Evolutionary conservation across 2,329 filamentous ascomycete genomes (phyloP).

Genomic region (Chaetomium globosum): DNA sequence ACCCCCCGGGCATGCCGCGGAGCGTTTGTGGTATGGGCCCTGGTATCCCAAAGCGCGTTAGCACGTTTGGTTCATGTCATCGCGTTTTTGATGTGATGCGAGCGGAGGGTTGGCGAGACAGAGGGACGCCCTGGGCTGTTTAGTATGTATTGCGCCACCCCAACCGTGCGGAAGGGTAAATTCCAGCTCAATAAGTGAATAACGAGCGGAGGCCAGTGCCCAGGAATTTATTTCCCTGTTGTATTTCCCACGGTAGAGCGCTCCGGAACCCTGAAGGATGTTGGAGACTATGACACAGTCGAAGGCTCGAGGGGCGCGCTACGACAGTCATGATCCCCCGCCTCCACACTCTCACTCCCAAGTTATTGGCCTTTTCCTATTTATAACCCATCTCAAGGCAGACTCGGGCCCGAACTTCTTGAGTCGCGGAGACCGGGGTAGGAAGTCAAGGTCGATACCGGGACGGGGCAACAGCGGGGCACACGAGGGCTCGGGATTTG

Average conservation of each 20-base stretch:
- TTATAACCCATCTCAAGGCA: neutral
- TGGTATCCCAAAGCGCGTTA: slow-evolving; percentile 44
- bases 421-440: slow-evolving; percentile 2
- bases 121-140: neutral
- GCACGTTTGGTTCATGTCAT: slow-evolving; percentile 36
- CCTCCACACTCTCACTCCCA: neutral
- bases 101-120: neutral
- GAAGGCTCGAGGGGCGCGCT: neutral
- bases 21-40: slow-evolving; percentile 64
- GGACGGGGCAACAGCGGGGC: slow-evolving; percentile 27
- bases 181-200: neutral
- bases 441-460: slow-evolving; percentile 14
- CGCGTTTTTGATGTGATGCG: slow-evolving; percentile 11
- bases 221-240: neutral
- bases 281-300: neutral
- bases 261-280: neutral
- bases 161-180: neutral
- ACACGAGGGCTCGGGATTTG: slow-evolving; percentile 22
- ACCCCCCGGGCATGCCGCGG: slow-evolving; percentile 63
- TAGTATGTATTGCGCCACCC: neutral
- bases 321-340: neutral
- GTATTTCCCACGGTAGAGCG: neutral
- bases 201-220: neutral
- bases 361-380: neutral
- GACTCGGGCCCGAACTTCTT: neutral